Conservation (phyloP, 768 basidiomycete genomes). For the Kwoniella bestiolae region DNA sequence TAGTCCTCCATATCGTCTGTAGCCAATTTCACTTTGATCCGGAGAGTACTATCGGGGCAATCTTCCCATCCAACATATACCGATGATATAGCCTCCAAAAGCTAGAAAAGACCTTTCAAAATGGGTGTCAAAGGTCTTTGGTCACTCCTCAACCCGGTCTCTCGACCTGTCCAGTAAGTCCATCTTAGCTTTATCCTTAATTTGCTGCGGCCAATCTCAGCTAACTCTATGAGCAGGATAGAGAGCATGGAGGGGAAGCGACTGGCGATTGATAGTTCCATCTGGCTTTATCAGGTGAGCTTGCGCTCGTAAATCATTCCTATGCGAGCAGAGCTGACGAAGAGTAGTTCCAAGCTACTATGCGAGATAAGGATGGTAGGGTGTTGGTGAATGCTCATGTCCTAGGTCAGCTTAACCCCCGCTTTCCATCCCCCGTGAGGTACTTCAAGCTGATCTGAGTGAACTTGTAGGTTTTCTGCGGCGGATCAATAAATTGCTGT, state of each 20-base stretch:
- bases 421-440: neutral
- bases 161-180: conserved; percentile 85
- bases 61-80: too few relatives aligned
- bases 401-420: conserved; percentile 64
- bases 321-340: neutral
- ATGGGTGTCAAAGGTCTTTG: conserved; percentile 99
- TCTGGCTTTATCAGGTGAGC: conserved; percentile 89
- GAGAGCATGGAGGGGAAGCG: conserved; percentile 94
- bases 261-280: conserved; percentile 97
- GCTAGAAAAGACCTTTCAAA: conserved; percentile 15
- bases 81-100: neutral
- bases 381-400: conserved; percentile 91
- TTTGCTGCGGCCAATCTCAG: too few relatives aligned
- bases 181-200: too few relatives aligned
- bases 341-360: conserved; percentile 84
- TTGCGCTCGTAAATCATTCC: neutral
- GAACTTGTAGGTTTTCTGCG: conserved; percentile 57
- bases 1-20: too few relatives aligned
- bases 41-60: too few relatives aligned
- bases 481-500: conserved; percentile 89
- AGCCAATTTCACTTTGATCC: too few relatives aligned
- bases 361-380: conserved; percentile 95
- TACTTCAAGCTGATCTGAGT: neutral
- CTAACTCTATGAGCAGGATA: conserved; percentile 62
- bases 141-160: conserved; percentile 89